Conservation (phyloP, 179 eudicot genomes). For the Carnegiea gigantea region DNA sequence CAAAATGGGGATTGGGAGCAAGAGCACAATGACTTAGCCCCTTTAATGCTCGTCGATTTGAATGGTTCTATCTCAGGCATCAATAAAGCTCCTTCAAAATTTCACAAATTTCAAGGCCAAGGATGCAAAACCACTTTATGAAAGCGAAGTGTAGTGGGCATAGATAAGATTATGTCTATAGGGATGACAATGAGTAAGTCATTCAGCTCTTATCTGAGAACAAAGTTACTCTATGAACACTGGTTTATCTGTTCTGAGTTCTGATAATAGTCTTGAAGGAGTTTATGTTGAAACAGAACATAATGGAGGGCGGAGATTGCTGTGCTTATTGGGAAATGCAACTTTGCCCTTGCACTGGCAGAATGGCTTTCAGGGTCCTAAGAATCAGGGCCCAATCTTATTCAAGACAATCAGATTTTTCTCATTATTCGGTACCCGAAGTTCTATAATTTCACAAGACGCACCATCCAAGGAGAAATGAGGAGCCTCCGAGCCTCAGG, state of each 20-base stretch:
- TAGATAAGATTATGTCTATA: conserved; percentile 26
- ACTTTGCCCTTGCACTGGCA: not conserved
- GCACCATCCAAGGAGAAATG: conserved; percentile 28
- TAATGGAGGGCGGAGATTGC: conserved; percentile 23
- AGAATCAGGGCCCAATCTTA: not conserved
- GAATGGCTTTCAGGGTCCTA: not conserved
- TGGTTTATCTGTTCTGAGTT: conserved; percentile 21
- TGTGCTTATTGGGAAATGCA: conserved; percentile 35
- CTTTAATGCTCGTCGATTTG: conserved; percentile 28
- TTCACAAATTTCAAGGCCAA: conserved; percentile 28
- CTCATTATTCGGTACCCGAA: conserved; percentile 31
- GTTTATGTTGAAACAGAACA: conserved; percentile 26
- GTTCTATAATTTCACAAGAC: not conserved
- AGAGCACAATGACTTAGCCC: conserved; percentile 17
- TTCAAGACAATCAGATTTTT: conserved; percentile 27
- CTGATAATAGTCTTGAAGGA: conserved; percentile 34
- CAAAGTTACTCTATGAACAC: conserved; percentile 27
- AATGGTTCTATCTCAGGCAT: not conserved
- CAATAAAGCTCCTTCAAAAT: conserved; percentile 8
- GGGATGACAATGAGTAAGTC: conserved; percentile 28
- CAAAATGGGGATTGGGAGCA: conserved; percentile 34
- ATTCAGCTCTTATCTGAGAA: not conserved
- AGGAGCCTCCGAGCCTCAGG: conserved; percentile 15
- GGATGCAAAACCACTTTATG: conserved; percentile 26
- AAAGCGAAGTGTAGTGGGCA: conserved; percentile 14